These are phyloP conservation scores for Nothophoma quercina DNA, from an alignment of 2,329 filamentous ascomycete genomes.

Conservation along the genomic window DNA sequence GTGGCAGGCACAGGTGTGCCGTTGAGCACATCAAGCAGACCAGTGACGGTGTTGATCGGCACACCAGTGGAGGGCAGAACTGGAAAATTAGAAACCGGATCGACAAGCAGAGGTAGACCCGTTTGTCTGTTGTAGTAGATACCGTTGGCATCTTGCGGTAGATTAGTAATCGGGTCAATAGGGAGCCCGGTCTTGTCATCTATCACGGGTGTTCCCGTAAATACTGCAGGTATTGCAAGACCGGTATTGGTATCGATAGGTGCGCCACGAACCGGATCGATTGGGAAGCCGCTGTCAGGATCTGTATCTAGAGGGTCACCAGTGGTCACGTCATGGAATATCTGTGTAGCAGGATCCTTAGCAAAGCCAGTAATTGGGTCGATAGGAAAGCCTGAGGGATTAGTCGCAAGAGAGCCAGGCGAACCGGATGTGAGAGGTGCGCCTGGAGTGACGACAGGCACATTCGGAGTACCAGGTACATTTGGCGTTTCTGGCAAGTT, in stretches of 20 bases:
- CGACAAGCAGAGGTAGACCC: background rate
- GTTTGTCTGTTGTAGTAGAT: background rate
- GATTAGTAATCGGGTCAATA: background rate
- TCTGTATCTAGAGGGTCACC: background rate
- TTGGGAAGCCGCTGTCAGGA: background rate
- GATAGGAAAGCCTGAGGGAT: background rate
- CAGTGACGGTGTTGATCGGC: background rate
- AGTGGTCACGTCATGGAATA: background rate
- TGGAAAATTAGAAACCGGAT: background rate
- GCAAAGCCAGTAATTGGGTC: background rate
- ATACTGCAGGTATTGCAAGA: background rate
- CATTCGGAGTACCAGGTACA: no score
- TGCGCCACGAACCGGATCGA: background rate
- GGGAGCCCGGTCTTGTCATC: background rate
- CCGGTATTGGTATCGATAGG: background rate
- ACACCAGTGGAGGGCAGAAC: background rate
- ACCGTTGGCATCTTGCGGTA: background rate
- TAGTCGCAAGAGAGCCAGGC: background rate
- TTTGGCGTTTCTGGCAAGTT: no score
- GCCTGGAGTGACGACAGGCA: no score
- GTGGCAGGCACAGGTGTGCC: background rate
- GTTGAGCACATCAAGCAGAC: background rate
- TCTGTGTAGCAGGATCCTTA: background rate
- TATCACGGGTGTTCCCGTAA: background rate
- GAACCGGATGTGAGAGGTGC: no score